phyloP scores from a whole-genome alignment of 345 rosid species.

The Hibiscus syriacus region DNA sequence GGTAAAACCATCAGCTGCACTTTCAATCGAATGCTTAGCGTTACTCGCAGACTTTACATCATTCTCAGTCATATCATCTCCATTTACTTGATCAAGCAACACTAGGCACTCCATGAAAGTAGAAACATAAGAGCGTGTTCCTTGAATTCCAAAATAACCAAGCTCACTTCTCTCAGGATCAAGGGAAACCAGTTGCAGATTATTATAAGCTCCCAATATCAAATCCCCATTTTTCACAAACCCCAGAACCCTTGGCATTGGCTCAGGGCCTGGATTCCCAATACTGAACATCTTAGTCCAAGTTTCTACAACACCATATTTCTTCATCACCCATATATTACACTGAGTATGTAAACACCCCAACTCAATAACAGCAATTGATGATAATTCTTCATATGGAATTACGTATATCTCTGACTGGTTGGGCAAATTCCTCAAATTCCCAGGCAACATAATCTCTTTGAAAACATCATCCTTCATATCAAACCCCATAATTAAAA shows the following conservation, averaged over 20 bases:
- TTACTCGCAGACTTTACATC: background rate
- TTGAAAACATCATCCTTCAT: background rate
- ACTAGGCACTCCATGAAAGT: constrained; percentile 4
- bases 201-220: background rate
- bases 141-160: background rate
- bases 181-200: background rate
- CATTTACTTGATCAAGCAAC: constrained; percentile 1
- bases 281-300: constrained; percentile 1
- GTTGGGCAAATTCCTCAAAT: background rate
- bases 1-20: background rate
- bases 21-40: background rate
- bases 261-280: background rate
- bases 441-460: constrained; percentile 6
- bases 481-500: constrained; percentile 1
- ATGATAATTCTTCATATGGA: background rate
- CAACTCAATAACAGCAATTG: background rate
- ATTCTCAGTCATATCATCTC: background rate
- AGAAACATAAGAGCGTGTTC: background rate
- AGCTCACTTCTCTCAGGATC: background rate
- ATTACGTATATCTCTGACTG: background rate
- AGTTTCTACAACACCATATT: background rate
- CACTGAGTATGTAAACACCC: background rate
- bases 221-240: background rate
- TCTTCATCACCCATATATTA: constrained; percentile 1
- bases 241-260: background rate